Conservation (phyloP, 2,329 filamentous ascomycete genomes). For the Diaporthe capsici region DNA sequence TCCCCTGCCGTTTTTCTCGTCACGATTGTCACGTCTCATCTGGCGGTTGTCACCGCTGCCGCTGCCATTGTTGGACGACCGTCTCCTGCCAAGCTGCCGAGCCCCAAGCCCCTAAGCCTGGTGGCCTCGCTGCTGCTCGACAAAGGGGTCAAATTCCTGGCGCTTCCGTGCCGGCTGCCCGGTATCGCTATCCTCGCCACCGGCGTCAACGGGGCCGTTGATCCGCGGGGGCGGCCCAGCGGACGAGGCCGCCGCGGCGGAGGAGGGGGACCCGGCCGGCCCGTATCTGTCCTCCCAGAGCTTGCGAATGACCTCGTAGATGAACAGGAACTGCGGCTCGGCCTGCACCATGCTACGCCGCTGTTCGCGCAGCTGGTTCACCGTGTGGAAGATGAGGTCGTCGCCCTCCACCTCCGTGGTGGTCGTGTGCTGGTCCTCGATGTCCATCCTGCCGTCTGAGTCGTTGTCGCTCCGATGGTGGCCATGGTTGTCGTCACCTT, state of each 20-base stretch:
- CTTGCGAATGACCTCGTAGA: conserved; percentile 88
- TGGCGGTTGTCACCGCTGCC: too few relatives aligned
- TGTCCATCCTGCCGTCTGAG: conserved; percentile 40
- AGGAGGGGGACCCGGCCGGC: neutral
- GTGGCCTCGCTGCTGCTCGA: conserved; percentile 45
- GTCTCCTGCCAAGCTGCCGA: conserved; percentile 33
- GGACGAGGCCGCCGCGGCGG: neutral
- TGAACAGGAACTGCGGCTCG: conserved; percentile 85
- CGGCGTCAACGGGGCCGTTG: conserved; percentile 2
- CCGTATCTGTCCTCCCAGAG: conserved; percentile 78
- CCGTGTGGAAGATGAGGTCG: conserved; percentile 83
- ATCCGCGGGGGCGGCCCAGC: neutral
- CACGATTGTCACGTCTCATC: neutral
- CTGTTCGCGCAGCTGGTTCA: conserved; percentile 87
- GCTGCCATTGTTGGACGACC: neutral
- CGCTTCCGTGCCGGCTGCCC: conserved; percentile 66
- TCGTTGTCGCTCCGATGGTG: conserved; percentile 48
- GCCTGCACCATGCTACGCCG: conserved; percentile 96
- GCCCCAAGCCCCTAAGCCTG: conserved; percentile 42
- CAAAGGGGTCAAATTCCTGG: conserved; percentile 65
- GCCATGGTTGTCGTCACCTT: conserved; percentile 39
- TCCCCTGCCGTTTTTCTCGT: neutral
- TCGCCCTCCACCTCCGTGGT: conserved; percentile 48
- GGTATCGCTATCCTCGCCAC: conserved; percentile 51
- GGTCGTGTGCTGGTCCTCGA: conserved; percentile 25